These are phyloP conservation scores for Talaromyces sp. DNA, from an alignment of 2,329 filamentous ascomycete species.

Conservation along the genomic window DNA sequence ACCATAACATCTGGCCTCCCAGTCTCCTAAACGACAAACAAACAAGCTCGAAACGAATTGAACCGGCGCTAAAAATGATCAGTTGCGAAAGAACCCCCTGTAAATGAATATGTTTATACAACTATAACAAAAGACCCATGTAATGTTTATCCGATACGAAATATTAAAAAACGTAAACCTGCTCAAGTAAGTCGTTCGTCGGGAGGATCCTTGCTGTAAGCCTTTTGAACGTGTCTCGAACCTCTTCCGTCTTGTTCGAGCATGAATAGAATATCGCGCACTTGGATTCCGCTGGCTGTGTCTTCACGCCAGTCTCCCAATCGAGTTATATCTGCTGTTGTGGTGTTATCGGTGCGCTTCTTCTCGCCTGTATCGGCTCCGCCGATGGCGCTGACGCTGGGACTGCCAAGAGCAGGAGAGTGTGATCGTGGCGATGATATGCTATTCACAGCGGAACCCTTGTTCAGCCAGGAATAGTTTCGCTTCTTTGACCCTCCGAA, in stretches of 20 bases:
- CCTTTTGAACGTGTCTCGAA: slow-evolving; percentile 43
- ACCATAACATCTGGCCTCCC: neutral
- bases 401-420: slow-evolving; percentile 24
- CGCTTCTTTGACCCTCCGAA: slow-evolving; percentile 46
- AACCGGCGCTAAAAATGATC: slow-evolving; percentile 4
- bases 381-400: slow-evolving; percentile 22
- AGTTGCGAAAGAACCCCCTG: neutral
- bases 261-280: slow-evolving; percentile 76
- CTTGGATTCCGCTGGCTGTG: slow-evolving; percentile 73
- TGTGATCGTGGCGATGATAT: slow-evolving; percentile 38
- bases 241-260: slow-evolving; percentile 71
- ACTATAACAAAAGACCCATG: slow-evolving; percentile 5
- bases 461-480: slow-evolving; percentile 46
- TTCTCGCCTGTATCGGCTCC: slow-evolving; percentile 32
- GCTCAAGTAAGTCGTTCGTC: slow-evolving; percentile 35
- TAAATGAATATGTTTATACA: slow-evolving; percentile 13
- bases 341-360: slow-evolving; percentile 29
- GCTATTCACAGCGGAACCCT: slow-evolving; percentile 32
- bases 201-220: slow-evolving; percentile 42
- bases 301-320: slow-evolving; percentile 77
- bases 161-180: neutral
- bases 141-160: neutral
- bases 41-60: neutral
- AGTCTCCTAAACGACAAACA: neutral
- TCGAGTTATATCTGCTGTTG: slow-evolving; percentile 51